phyloP scores from a whole-genome alignment of 768 basidiomycete species.

The Leccinum uliginosum region DNA sequence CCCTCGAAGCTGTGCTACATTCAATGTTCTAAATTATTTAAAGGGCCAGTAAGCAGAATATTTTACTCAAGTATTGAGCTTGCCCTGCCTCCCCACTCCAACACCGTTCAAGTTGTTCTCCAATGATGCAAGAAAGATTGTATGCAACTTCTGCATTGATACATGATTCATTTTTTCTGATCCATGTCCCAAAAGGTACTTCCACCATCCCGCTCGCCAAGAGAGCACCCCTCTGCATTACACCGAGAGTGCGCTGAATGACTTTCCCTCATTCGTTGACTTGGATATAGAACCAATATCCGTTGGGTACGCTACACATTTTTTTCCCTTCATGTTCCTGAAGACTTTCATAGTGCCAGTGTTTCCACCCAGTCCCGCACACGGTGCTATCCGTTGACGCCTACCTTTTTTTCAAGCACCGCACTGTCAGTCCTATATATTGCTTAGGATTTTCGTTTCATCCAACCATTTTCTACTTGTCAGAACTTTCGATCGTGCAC shows the following conservation, averaged over 20 bases:
- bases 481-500: constrained; percentile 3
- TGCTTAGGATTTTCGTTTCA: neutral
- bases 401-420: neutral
- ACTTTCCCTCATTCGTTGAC: neutral
- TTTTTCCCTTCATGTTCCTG: constrained; percentile 1
- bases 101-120: neutral
- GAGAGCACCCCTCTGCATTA: neutral
- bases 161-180: neutral
- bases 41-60: neutral
- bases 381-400: neutral
- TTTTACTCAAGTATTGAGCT: neutral
- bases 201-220: neutral
- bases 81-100: neutral
- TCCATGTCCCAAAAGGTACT: neutral
- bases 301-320: constrained; percentile 7
- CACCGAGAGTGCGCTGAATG: neutral
- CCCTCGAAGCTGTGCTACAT: constrained; percentile 11
- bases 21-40: constrained; percentile 3
- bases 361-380: neutral
- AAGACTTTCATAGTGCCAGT: constrained; percentile 3
- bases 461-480: neutral
- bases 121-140: constrained; percentile 10
- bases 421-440: constrained; percentile 10
- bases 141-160: neutral
- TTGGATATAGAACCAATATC: neutral